Conservation (phyloP, 2,329 filamentous ascomycete species). For the Coniochaeta sp. region DNA sequence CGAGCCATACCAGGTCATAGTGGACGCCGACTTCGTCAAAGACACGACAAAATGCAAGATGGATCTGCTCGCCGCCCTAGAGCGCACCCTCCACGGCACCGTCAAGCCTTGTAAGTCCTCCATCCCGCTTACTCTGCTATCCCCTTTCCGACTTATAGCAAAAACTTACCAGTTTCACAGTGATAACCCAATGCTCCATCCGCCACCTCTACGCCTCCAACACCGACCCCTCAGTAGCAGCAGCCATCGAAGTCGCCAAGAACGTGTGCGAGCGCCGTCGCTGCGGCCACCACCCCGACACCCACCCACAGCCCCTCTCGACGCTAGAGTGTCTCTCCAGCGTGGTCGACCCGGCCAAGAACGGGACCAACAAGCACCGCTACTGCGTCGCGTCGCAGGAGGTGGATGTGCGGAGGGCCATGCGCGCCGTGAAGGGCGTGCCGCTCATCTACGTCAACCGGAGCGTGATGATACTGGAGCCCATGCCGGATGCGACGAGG, state of each 20-base stretch:
- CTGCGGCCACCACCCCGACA: constrained; percentile 68
- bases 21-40: constrained; percentile 78
- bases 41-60: constrained; percentile 82
- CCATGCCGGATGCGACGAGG: constrained; percentile 57
- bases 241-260: constrained; percentile 70
- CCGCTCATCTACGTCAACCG: constrained; percentile 72
- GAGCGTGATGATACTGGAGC: constrained; percentile 70
- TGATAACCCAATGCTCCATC: constrained; percentile 78
- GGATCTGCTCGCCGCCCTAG: constrained; percentile 69
- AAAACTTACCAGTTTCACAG: constrained; percentile 22
- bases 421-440: constrained; percentile 63
- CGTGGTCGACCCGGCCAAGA: constrained; percentile 60
- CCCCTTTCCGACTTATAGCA: too few relatives aligned
- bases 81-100: constrained; percentile 78
- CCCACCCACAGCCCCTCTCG: constrained; percentile 63
- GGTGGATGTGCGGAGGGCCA: constrained; percentile 49
- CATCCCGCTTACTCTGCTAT: neutral
- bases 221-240: constrained; percentile 52
- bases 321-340: constrained; percentile 62
- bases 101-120: constrained; percentile 55
- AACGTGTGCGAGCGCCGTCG: constrained; percentile 57
- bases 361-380: constrained; percentile 64
- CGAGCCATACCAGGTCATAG: constrained; percentile 86
- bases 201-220: constrained; percentile 65
- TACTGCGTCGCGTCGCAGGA: constrained; percentile 75